Conservation (phyloP, 805 yeast species). For the Kuraishia borneana region DNA sequence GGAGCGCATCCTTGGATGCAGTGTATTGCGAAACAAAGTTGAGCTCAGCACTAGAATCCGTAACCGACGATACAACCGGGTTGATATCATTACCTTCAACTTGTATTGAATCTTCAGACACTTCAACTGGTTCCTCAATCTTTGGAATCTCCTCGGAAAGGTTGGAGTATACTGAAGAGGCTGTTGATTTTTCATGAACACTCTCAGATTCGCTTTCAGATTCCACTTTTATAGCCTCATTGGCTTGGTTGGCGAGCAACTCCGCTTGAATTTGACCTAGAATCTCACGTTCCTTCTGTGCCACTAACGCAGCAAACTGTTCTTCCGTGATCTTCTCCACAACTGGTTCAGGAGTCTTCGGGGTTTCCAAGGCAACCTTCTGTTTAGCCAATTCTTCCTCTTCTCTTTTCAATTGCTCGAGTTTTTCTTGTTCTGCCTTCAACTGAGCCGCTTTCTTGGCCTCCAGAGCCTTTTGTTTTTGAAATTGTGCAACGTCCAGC, state of each 20-base stretch:
- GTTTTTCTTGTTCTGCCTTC: slow-evolving; percentile 1
- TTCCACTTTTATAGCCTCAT: slow-evolving; percentile 1
- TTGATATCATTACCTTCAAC: neutral
- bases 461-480: slow-evolving; percentile 15
- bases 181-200: neutral
- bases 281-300: slow-evolving; percentile 3
- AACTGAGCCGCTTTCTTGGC: neutral
- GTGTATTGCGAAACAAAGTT: slow-evolving; percentile 1
- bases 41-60: slow-evolving; percentile 4
- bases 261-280: slow-evolving; percentile 1
- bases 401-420: too few relatives aligned
- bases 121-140: neutral
- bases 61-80: slow-evolving; percentile 3
- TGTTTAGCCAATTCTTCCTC: slow-evolving; percentile 1
- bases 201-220: slow-evolving; percentile 1
- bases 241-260: slow-evolving; percentile 1
- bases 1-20: neutral
- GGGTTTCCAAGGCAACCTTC: slow-evolving; percentile 2
- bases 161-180: neutral
- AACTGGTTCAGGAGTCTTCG: slow-evolving; percentile 13
- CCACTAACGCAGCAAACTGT: slow-evolving; percentile 1
- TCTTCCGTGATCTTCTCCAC: neutral
- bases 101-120: neutral
- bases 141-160: neutral
- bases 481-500: neutral